Conservation (phyloP, 257 asterid species). For the Paulownia fortunei region DNA sequence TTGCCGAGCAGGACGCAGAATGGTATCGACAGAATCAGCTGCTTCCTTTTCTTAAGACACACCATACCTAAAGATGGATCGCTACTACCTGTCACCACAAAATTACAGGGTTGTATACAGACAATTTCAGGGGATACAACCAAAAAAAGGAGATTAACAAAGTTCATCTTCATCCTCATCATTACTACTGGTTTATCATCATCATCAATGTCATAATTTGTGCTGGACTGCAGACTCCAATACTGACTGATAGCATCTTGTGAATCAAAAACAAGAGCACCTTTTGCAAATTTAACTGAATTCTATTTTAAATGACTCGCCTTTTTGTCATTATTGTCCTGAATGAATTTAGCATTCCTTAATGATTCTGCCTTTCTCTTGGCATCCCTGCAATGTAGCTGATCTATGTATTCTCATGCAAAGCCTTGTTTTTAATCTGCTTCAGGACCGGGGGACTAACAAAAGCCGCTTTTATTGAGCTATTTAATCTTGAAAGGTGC, state of each 20-base stretch:
- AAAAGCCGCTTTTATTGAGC: conserved; percentile 40
- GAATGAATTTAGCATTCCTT: conserved; percentile 45
- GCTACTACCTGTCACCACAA: background rate
- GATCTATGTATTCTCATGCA: conserved; percentile 91
- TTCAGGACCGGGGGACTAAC: conserved; percentile 83
- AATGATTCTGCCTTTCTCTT: conserved; percentile 71
- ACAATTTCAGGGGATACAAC: background rate
- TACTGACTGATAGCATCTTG: conserved; percentile 60
- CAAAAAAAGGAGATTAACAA: background rate
- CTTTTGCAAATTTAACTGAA: conserved; percentile 64
- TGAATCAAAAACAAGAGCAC: conserved; percentile 65
- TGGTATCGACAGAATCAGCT: too few species aligned
- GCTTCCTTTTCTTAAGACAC: too few species aligned
- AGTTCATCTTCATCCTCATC: conserved; percentile 42
- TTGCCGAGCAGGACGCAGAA: too few species aligned
- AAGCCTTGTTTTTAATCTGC: conserved; percentile 74
- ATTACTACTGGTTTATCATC: conserved; percentile 29
- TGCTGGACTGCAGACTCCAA: conserved; percentile 41
- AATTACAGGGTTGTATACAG: background rate
- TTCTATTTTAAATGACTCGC: conserved; percentile 32
- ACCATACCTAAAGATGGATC: background rate
- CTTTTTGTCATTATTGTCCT: conserved; percentile 22
- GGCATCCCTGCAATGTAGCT: conserved; percentile 79
- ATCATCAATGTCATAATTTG: conserved; percentile 17
- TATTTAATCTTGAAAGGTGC: conserved; percentile 44